Conservation (phyloP, 495 filamentous ascomycete species). For the Neurospora cerealis region DNA sequence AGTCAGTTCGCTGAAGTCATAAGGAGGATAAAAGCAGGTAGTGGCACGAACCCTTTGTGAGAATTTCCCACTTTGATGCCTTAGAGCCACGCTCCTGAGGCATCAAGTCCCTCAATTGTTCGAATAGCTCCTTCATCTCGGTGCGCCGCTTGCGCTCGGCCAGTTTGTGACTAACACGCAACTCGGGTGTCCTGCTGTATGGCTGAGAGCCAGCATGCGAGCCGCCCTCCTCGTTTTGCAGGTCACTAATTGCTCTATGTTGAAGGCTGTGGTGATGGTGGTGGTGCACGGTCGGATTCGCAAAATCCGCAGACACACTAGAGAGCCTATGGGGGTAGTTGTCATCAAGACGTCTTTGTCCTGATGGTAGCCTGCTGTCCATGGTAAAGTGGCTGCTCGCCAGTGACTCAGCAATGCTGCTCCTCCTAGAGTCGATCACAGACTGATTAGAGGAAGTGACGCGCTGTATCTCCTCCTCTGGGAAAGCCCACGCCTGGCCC, state of each 20-base stretch:
- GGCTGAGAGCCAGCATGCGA: slow-evolving; percentile 54
- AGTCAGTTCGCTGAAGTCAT: slow-evolving; percentile 4
- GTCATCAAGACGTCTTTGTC: slow-evolving; percentile 57
- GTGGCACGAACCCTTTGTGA: slow-evolving; percentile 71
- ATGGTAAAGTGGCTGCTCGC: slow-evolving; percentile 62
- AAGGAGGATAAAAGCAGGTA: not conserved
- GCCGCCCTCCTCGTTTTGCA: slow-evolving; percentile 49
- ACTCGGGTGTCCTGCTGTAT: slow-evolving; percentile 89
- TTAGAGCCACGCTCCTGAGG: slow-evolving; percentile 84
- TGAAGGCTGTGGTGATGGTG: slow-evolving; percentile 76
- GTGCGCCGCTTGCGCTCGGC: slow-evolving; percentile 92
- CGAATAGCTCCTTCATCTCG: slow-evolving; percentile 97
- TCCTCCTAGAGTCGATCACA: slow-evolving; percentile 56
- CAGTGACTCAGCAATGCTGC: slow-evolving; percentile 63
- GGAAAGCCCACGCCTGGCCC: slow-evolving; percentile 75
- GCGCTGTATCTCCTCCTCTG: slow-evolving; percentile 56
- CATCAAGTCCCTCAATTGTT: slow-evolving; percentile 69
- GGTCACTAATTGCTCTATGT: slow-evolving; percentile 57
- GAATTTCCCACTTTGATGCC: slow-evolving; percentile 96
- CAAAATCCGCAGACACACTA: slow-evolving; percentile 23
- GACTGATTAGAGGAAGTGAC: slow-evolving; percentile 41
- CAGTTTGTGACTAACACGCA: slow-evolving; percentile 91
- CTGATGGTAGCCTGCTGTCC: slow-evolving; percentile 56
- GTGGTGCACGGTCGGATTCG: slow-evolving; percentile 47
- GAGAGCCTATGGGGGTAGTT: slow-evolving; percentile 29